Base-by-base conservation (phyloP, 106 monocot genomes). In the Chionographis japonica region DNA sequence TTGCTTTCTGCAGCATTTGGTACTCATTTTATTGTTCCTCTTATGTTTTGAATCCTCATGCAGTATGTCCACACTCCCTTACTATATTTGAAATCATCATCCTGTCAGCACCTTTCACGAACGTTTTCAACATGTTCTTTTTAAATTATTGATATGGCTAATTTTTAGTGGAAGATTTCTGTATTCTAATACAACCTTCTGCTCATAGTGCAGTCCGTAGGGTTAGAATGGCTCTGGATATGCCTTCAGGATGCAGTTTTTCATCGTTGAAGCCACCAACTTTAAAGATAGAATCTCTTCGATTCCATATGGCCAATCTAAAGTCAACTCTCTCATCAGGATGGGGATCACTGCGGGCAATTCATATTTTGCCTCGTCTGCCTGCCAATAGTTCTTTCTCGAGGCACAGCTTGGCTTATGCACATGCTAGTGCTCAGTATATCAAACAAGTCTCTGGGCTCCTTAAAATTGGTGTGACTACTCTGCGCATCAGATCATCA, bases 231-330 rank as follows among this genome's bases (percentile, higher is more conserved):
- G 56, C 76, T 63, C 67, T 76, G 15, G 92, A 98, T 62, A 77
- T 87, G 86, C 97, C 97, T 65, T 75, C 84, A 40, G 92, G 97
- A 37, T 98, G 97, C 78, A 85, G 77, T 62, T 85, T 92, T 59
- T 74, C 87, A 20, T 75, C 87, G 12, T 64, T 90, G 40, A 78
- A 72, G 19, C 55, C 52, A 41, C 78, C 92, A 55, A 61, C 65
- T 12, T 67, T 85, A 37, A 80, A 83, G 53, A 16, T 98, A 50
- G 80, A 98, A 71, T 75, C 92, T 46, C 56, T 98, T 36, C 84
- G 78, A 52, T 72, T 72, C 36, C 92, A 67, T 13, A 79, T 92
- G 68, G 90, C 80, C 10, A 90, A 83, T 74, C 69, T 89, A 55
- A 89, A 92, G 62, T 92, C 97, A 39, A 79, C 76, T 40, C 62